A percentile compares a stretch with the other conserved stretches of the same genome.
These are phyloP conservation scores for Lophium mytilinum DNA, from an alignment of 495 filamentous ascomycete species.

Conservation along the genomic window DNA sequence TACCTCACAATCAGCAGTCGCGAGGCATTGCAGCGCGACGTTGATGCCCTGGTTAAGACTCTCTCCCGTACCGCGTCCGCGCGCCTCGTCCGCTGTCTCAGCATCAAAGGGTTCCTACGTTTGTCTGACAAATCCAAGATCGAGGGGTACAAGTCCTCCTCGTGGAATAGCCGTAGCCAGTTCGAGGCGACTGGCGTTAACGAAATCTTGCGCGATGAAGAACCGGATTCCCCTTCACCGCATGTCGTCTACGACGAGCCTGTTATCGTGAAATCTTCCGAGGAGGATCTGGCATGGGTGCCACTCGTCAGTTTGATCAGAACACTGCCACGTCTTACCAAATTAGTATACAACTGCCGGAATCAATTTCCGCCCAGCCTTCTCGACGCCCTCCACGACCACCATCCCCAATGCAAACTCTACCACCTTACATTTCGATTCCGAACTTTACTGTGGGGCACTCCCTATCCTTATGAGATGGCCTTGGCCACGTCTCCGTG, in stretches of 20 bases:
- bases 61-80: too few relatives aligned
- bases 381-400: slow-evolving; percentile 11
- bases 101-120: slow-evolving; percentile 7
- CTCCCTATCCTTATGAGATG: slow-evolving; percentile 17
- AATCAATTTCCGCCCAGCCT: slow-evolving; percentile 17
- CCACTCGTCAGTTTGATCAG: slow-evolving; percentile 11
- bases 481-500: slow-evolving; percentile 16
- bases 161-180: background rate
- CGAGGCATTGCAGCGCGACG: too few relatives aligned
- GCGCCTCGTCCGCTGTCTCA: slow-evolving; percentile 11
- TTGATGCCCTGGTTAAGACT: too few relatives aligned
- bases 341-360: slow-evolving; percentile 12
- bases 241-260: slow-evolving; percentile 11
- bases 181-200: slow-evolving; percentile 4
- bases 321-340: slow-evolving; percentile 2
- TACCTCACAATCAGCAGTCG: too few relatives aligned
- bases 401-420: slow-evolving; percentile 16
- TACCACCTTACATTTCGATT: slow-evolving; percentile 18
- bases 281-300: slow-evolving; percentile 16
- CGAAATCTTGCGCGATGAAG: slow-evolving; percentile 12
- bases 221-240: background rate
- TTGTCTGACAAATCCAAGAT: slow-evolving; percentile 8
- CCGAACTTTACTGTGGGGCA: slow-evolving; percentile 12
- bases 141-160: slow-evolving; percentile 1
- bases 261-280: slow-evolving; percentile 13